Percentiles rank a stretch among this genome's conserved stretches.
phyloP scores from a whole-genome alignment of 768 basidiomycete species.

The Naganishia randhawae region DNA sequence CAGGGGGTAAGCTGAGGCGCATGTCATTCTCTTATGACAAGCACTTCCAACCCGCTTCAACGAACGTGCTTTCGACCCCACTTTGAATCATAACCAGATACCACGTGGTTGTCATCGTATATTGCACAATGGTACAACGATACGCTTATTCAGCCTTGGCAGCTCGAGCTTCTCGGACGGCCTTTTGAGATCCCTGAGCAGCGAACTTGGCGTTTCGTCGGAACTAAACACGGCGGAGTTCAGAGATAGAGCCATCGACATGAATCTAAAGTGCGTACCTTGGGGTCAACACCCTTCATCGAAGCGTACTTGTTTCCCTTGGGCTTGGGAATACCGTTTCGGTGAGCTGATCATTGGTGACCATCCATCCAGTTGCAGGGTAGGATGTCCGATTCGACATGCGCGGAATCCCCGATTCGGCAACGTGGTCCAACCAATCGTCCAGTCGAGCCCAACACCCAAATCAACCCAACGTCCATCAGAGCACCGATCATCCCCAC shows the following conservation, averaged over 20 bases:
- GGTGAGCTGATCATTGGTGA: slow-evolving; percentile 59
- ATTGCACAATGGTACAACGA: slow-evolving; percentile 8
- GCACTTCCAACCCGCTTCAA: too few species aligned
- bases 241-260: not conserved
- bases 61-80: too few species aligned
- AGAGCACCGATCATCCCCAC: not conserved
- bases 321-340: slow-evolving; percentile 91
- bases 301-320: slow-evolving; percentile 69
- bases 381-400: not conserved
- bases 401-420: not conserved
- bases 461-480: not conserved
- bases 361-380: not conserved
- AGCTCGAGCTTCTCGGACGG: slow-evolving; percentile 41
- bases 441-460: not conserved
- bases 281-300: slow-evolving; percentile 72
- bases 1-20: too few species aligned
- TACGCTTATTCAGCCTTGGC: slow-evolving; percentile 24
- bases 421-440: not conserved
- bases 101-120: slow-evolving; percentile 3
- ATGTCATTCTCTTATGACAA: too few species aligned
- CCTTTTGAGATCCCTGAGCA: slow-evolving; percentile 47
- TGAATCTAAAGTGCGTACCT: slow-evolving; percentile 35
- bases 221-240: slow-evolving; percentile 39
- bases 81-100: not conserved
- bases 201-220: slow-evolving; percentile 50